Conservation (phyloP, 1,284 basidiomycete genomes). For the Puccinia triticina region DNA sequence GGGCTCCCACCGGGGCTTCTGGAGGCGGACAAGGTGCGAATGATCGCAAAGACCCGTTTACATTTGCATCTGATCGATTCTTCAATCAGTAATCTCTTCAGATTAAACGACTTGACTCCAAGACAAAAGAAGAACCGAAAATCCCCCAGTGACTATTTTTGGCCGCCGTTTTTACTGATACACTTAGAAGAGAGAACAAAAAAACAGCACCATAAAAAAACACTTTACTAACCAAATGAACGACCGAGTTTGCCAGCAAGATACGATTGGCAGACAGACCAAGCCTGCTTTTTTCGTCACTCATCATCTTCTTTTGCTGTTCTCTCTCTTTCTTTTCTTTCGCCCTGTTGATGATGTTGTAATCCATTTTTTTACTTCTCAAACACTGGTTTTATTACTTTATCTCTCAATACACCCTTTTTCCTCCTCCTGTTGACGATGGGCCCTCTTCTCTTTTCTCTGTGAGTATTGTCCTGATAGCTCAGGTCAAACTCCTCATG, state of each 20-base stretch:
- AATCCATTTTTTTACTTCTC: slow-evolving; percentile 16
- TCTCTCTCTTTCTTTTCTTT: slow-evolving; percentile 18
- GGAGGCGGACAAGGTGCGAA: slow-evolving; percentile 37
- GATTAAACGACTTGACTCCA: background rate
- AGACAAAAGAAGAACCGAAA: background rate
- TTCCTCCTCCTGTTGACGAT: background rate
- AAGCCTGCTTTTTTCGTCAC: background rate
- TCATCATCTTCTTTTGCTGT: slow-evolving; percentile 10
- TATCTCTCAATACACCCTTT: slow-evolving; percentile 6
- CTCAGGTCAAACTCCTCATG: background rate
- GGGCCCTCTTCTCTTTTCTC: background rate
- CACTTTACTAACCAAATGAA: background rate
- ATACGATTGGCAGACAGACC: slow-evolving; percentile 10
- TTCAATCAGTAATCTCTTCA: slow-evolving; percentile 40
- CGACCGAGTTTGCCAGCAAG: slow-evolving; percentile 9
- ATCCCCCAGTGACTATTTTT: background rate
- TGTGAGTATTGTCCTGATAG: no score
- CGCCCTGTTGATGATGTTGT: slow-evolving; percentile 29
- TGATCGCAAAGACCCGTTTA: slow-evolving; percentile 51
- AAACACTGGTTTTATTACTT: slow-evolving; percentile 6
- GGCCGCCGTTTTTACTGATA: background rate
- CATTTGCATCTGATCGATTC: slow-evolving; percentile 49
- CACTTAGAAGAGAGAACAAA: background rate
- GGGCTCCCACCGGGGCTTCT: slow-evolving; percentile 8
- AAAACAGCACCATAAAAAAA: background rate